These are phyloP conservation scores for Cyclotella atomus DNA, from an alignment of 108 stramenopile genomes.

Conservation along the genomic window DNA sequence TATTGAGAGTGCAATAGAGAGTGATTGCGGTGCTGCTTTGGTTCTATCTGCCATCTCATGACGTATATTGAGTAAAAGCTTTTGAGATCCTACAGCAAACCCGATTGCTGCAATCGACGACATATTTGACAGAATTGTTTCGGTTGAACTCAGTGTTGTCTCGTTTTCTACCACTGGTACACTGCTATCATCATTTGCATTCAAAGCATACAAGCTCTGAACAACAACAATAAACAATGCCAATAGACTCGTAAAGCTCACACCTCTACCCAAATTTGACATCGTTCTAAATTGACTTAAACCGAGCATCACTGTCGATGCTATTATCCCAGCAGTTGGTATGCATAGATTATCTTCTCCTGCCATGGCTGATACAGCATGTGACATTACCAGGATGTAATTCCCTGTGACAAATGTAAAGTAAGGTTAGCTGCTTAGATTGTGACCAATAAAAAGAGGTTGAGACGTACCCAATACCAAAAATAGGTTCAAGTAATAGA, in stretches of 20 bases:
- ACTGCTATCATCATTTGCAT: background rate
- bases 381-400: slow-evolving; percentile 78
- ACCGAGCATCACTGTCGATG: slow-evolving; percentile 69
- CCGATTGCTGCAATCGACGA: slow-evolving; percentile 65
- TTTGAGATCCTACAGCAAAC: slow-evolving; percentile 78
- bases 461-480: slow-evolving; percentile 70
- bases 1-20: slow-evolving; percentile 49
- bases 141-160: background rate
- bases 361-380: slow-evolving; percentile 62
- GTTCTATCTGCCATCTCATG: slow-evolving; percentile 62
- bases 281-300: slow-evolving; percentile 68
- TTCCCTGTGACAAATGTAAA: slow-evolving; percentile 15
- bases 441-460: too few species aligned
- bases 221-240: slow-evolving; percentile 62
- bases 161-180: background rate
- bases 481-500: slow-evolving; percentile 75
- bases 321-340: slow-evolving; percentile 63
- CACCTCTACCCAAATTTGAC: slow-evolving; percentile 64
- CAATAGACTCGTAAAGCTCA: slow-evolving; percentile 48
- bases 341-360: slow-evolving; percentile 64
- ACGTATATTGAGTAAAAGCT: slow-evolving; percentile 77
- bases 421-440: too few species aligned
- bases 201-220: slow-evolving; percentile 61
- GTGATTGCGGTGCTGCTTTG: slow-evolving; percentile 54
- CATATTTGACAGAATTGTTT: slow-evolving; percentile 45